A percentile compares a stretch with the other conserved stretches of the same genome.
These are phyloP conservation scores for Oidium heveae DNA, from an alignment of 2,329 filamentous ascomycete genomes.

Conservation along the genomic window DNA sequence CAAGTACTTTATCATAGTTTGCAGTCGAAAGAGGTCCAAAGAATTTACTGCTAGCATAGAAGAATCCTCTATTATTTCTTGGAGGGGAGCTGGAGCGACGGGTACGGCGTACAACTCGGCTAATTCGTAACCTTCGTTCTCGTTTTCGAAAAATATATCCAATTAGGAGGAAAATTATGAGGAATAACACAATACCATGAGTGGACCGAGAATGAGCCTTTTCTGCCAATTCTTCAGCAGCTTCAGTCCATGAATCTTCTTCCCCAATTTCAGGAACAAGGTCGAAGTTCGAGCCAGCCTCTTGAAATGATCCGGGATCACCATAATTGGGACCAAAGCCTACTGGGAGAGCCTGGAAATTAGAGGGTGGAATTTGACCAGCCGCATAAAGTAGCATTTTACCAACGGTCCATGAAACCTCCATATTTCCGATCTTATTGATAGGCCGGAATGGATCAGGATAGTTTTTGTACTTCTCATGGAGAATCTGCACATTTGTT, in stretches of 20 bases:
- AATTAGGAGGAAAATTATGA: conserved; percentile 44
- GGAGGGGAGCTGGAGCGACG: conserved; percentile 21
- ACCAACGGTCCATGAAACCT: conserved; percentile 91
- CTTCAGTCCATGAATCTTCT: conserved; percentile 30
- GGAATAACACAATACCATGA: conserved; percentile 43
- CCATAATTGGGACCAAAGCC: conserved; percentile 71
- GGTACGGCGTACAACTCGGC: conserved; percentile 25
- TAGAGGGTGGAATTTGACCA: conserved; percentile 49
- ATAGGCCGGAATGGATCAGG: conserved; percentile 76
- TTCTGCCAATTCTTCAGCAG: conserved; percentile 33
- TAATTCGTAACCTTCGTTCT: conserved; percentile 40
- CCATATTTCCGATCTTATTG: conserved; percentile 70
- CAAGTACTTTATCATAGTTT: conserved; percentile 62
- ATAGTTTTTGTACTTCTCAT: conserved; percentile 49
- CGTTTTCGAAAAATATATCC: conserved; percentile 56
- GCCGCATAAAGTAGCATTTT: conserved; percentile 92
- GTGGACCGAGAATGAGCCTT: conserved; percentile 41
- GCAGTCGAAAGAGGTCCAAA: conserved; percentile 29
- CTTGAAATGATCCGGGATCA: conserved; percentile 45
- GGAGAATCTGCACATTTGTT: conserved; percentile 34
- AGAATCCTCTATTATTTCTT: conserved; percentile 22
- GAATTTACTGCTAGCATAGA: conserved; percentile 29
- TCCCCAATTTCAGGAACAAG: conserved; percentile 17
- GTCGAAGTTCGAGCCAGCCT: conserved; percentile 33
- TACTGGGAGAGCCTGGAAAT: conserved; percentile 38